Base-by-base conservation (phyloP, 2,329 filamentous ascomycete species). In the Phyllosticta citrichinensis region DNA sequence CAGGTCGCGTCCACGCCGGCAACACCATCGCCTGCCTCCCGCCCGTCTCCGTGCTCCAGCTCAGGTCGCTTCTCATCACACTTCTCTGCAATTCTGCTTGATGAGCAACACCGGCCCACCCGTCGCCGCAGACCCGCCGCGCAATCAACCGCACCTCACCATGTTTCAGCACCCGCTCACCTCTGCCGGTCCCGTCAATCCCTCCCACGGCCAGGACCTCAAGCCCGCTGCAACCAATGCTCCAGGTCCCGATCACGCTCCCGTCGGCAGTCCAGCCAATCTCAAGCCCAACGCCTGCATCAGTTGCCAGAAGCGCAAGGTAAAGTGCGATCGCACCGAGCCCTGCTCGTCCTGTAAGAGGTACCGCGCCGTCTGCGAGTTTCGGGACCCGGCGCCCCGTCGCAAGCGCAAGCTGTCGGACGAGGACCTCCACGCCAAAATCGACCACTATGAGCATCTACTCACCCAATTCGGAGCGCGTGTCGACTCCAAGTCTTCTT, bases 221-320 rank as follows among this genome's bases (percentile, higher is more conserved):
- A 30, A 30, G 27, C 27, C 27, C 27, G 6, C 27, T n/a, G 14
- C 40, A n/a, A 8, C 40, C 9, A 6, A 6, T 19, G 52, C 52
- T 25, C 11, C 51, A 19, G 14, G 2, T 17, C 35, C 17, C 17
- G 40, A 47, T 17, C 40, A 47, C 17, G 14, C 3, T 5, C 40
- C 17, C 17, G n/a, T 47, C 17, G n/a, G 14, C 17, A 47, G 27
- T 30, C 27, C 12, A 3, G 40, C 40, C 17, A n/a, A 27, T 0
- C 66, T 68, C 2, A 73, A 73, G 55, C 64, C 66, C 52, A 72
- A 68, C 56, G 71, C 71, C 1, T 73, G 71, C 55, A 66, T 72
- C 4, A 64, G 71, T 10, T 73, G 70, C 58, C 67, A 70, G 8
- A 68, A 70, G 51, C 64, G 71, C 12, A 73, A 73, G 62, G 70